phyloP scores from a whole-genome alignment of 176 grass and related monocot genomes.

The Eragrostis nindensis region DNA sequence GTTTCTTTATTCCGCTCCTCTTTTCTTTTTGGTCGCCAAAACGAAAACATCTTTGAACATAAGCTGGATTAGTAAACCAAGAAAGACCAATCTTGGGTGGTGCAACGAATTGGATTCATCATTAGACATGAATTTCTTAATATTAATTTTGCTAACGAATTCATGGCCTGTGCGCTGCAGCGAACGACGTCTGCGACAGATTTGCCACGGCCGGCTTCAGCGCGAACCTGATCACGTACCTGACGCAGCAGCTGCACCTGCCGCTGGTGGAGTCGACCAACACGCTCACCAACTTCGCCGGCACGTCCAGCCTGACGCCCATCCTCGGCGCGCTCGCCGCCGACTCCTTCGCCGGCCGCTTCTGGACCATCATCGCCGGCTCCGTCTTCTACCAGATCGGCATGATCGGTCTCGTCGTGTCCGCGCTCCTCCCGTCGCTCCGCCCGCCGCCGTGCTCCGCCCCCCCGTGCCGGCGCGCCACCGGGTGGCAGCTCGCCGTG shows the following conservation, averaged over 20 bases:
- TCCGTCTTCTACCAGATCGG: constrained; percentile 66
- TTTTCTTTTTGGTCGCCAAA: neutral
- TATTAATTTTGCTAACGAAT: neutral
- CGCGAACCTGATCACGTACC: constrained; percentile 82
- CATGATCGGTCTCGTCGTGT: constrained; percentile 59
- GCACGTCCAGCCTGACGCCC: constrained; percentile 67
- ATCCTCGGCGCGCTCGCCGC: constrained; percentile 72
- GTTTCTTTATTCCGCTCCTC: neutral
- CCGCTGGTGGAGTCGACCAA: constrained; percentile 74
- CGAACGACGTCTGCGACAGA: constrained; percentile 63
- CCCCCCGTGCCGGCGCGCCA: constrained; percentile 48
- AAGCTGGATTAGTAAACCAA: neutral
- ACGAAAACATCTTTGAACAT: neutral
- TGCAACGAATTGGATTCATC: neutral
- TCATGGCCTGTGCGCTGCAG: constrained; percentile 43
- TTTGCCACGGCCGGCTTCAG: constrained; percentile 63
- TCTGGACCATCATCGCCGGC: constrained; percentile 70
- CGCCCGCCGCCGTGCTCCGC: constrained; percentile 35
- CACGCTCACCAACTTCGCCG: constrained; percentile 66
- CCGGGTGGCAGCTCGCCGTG: constrained; percentile 47
- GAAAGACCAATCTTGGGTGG: neutral
- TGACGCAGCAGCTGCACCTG: constrained; percentile 67
- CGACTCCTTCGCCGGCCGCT: constrained; percentile 75
- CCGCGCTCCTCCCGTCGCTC: constrained; percentile 54
- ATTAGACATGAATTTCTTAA: neutral